Evolutionary conservation across 208 protist species (phyloP).

Genomic region (Tritrichomonas musculus): DNA sequence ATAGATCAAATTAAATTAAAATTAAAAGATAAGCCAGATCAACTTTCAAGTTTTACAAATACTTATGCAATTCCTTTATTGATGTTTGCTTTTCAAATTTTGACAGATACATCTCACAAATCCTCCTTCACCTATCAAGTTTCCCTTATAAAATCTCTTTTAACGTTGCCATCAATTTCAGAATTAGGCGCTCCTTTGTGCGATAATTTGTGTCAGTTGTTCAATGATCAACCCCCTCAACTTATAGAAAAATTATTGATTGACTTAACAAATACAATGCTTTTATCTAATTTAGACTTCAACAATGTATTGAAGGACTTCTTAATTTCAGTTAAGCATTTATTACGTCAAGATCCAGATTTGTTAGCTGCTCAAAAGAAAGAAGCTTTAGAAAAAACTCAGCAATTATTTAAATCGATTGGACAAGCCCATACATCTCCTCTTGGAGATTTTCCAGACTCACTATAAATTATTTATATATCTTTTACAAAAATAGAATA

Average conservation of each 20-base stretch:
- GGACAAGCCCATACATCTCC: too few species aligned
- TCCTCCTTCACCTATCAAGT: background rate
- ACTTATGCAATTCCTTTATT: background rate
- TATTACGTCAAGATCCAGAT: background rate
- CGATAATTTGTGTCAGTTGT: background rate
- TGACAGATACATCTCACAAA: background rate
- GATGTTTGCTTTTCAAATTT: background rate
- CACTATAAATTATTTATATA: too few species aligned
- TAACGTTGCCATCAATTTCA: background rate
- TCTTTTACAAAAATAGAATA: too few species aligned
- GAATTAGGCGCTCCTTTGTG: background rate
- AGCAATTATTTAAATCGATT: background rate
- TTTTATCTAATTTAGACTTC: background rate
- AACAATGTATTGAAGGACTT: background rate
- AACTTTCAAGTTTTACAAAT: background rate
- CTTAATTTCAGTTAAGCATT: background rate
- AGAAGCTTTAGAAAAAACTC: background rate
- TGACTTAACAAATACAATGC: background rate
- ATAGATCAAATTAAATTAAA: background rate
- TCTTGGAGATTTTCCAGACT: too few species aligned
- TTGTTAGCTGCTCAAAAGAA: background rate
- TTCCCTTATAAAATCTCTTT: background rate
- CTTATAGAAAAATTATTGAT: background rate
- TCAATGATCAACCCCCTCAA: background rate
- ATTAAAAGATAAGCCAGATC: background rate